Percentiles rank a stretch among this genome's conserved stretches.
Evolutionary conservation across 208 protist genomes (phyloP).

Genomic region (Trypanosoma melophagium): DNA sequence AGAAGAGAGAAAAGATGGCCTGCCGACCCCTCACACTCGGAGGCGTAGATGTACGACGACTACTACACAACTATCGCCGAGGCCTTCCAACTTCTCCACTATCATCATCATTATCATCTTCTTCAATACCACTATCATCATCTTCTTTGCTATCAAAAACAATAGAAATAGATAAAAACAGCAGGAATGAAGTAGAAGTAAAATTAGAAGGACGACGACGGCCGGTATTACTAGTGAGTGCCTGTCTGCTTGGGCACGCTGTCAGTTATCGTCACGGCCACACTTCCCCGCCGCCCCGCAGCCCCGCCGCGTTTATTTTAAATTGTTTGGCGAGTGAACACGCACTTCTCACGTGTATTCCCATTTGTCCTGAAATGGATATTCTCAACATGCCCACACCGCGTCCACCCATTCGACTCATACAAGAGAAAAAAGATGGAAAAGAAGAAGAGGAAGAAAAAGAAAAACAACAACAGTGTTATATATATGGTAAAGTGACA

Average conservation of each 20-base stretch:
- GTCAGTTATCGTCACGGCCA: constrained; percentile 53
- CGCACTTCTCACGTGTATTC: constrained; percentile 42
- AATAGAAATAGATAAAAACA: no score
- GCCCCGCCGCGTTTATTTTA: constrained; percentile 42
- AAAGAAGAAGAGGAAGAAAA: neutral
- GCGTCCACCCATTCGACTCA: constrained; percentile 54
- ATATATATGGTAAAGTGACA: neutral
- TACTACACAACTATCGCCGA: constrained; percentile 24
- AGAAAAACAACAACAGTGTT: neutral
- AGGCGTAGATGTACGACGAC: constrained; percentile 13
- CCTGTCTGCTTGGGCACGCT: constrained; percentile 59
- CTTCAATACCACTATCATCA: neutral
- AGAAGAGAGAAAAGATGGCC: no score
- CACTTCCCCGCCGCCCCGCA: constrained; percentile 8
- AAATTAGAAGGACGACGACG: neutral
- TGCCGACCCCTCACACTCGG: neutral
- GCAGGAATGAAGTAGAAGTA: neutral
- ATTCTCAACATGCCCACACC: constrained; percentile 58
- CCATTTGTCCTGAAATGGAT: constrained; percentile 80
- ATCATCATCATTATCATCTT: neutral
- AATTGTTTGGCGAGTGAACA: constrained; percentile 42
- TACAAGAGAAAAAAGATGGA: neutral
- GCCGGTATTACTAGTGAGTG: constrained; percentile 63
- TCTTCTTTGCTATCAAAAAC: neutral
- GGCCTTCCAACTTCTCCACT: neutral